Base-by-base conservation (phyloP, 2,329 filamentous ascomycete genomes). In the Penicillium sumatraense region DNA sequence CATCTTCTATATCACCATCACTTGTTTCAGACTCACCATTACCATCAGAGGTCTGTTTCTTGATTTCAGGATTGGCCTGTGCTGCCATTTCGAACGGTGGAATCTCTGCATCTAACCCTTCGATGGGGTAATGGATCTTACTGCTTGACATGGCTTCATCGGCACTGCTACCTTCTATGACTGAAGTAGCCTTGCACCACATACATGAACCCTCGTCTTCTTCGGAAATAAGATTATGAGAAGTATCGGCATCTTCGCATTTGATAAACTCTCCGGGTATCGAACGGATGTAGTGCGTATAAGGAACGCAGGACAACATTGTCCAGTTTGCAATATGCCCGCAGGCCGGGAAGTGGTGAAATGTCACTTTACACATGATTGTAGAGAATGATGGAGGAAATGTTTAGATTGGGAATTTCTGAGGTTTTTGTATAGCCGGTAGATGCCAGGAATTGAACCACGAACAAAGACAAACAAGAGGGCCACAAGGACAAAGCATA, bases 241-340 rank as follows among this genome's bases (percentile, higher is more conserved):
- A 48, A 29, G 23, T 16, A 3, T 53, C n/a, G 7, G 54, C 42
- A 3, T 52, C 20, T 3, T 44, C 45, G 21, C 60, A 66, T 13
- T 21, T 14, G 29, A 35, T 2, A 7, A 20, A 44, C 31, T 16
- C 5, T 13, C 29, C 9, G 14, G 16, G 21, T 16, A 36, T 11
- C 21, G 42, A 38, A 46, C 62, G 63, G 3, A 71, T 51, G 7
- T 33, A 33, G n/a, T 64, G 59, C 18, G 62, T 65, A 27, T 64
- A 59, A 2, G 59, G 50, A 13, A 53, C 35, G 50, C 68, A 71
- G 53, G 60, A 61, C n/a, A 52, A 54, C n/a, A 69, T 44, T 1
- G 53, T 66, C 50, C 61, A 69, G 33, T 58, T 60, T 42, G 63
- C 54, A 31, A 71, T 69, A 40, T 71, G 69, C 13, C 69, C 67